These are phyloP conservation scores for Bothriochloa decipiens DNA, from an alignment of 176 grass and related monocot species.

Conservation along the genomic window DNA sequence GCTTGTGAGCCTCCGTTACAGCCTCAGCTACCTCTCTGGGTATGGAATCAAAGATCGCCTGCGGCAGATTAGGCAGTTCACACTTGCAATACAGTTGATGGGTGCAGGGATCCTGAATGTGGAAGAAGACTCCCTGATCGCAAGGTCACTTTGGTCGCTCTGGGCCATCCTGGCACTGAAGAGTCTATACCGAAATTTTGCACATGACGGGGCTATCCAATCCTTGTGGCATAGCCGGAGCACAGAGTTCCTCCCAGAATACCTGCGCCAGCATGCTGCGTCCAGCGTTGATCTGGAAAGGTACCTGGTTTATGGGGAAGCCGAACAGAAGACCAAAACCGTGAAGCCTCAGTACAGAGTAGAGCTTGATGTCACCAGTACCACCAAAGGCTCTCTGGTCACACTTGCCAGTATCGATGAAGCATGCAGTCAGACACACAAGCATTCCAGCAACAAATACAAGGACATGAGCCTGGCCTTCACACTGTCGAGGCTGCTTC, in stretches of 20 bases:
- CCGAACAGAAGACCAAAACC: background rate
- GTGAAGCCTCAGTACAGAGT: background rate
- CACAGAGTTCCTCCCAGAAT: conserved; percentile 16
- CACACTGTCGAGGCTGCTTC: conserved; percentile 26
- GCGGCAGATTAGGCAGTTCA: background rate
- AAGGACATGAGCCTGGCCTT: conserved; percentile 25
- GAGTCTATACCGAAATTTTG: background rate
- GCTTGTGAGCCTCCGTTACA: conserved; percentile 14
- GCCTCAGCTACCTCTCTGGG: conserved; percentile 12
- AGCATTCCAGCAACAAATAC: background rate
- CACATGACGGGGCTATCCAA: background rate
- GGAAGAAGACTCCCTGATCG: background rate
- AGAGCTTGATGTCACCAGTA: background rate
- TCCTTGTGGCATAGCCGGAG: conserved; percentile 24
- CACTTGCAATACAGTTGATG: background rate
- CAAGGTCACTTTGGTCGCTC: background rate
- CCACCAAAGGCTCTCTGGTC: accelerated
- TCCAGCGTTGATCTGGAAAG: no score
- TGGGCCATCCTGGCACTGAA: background rate
- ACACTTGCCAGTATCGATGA: background rate
- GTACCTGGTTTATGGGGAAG: conserved; percentile 1
- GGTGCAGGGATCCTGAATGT: background rate
- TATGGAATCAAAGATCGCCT: background rate
- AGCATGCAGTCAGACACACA: no score
- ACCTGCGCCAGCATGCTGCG: background rate